Base-by-base conservation (phyloP, 306 rosid species). In the Argentina anserina region DNA sequence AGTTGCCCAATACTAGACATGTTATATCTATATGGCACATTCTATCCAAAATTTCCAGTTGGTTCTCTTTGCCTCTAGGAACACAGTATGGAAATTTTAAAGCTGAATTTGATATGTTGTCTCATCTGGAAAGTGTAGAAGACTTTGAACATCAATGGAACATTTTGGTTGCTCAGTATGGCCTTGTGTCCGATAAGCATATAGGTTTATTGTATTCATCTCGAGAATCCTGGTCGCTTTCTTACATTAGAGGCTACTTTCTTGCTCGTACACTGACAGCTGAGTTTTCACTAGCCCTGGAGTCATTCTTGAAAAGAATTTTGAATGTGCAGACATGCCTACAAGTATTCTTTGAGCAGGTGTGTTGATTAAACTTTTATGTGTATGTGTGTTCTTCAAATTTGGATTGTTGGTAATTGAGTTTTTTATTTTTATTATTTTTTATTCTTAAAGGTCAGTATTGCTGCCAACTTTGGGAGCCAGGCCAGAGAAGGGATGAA, bases 71-170 rank as follows among this genome's bases (percentile, higher is more conserved):
- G 70, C 82, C 78, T 67, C 85, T 85, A 37, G 88, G 92, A 43
- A 59, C 82, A 21, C 82, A 77, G 73, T 85, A 78, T 76, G 64
- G 60, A 52, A 87, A 81, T 45, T 88, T 88, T 52, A 88, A 82
- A 81, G 77, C 78, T n/a, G 88, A 85, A 61, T 88, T 88, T 67
- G 85, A 88, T 61, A 67, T 79, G 81, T 66, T 88, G 78, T 88
- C 86, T 75, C 85, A 83, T 36, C 73, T 83, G 80, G 92, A 88
- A 82, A 75, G 67, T 75, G 65, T 83, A 33, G 90, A 86, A 77
- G 86, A 81, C 21, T 88, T 85, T 76, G 92, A 88, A 60, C 90
- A 77, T 49, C 90, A 88, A 47, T 88, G 92, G 92, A 79, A 78
- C 75, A 75, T 75, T 55, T 72, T 83, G 81, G 84, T 81, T 62